These are phyloP conservation scores for Aureobasidium melanogenum DNA, from an alignment of 2,329 filamentous ascomycete species.

Conservation along the genomic window DNA sequence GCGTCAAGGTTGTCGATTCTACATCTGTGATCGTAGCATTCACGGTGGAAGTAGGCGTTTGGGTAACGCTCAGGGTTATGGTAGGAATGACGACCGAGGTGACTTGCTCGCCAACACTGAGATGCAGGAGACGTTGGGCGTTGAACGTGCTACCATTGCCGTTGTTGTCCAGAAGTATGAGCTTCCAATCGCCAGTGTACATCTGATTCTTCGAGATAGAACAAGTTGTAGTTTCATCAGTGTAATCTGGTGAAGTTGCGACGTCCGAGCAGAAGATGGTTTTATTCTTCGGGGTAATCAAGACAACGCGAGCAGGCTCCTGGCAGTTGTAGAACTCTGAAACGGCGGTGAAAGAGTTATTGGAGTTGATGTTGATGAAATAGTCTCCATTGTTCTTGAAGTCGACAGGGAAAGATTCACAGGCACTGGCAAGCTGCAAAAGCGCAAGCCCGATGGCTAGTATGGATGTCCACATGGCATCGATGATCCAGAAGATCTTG, in stretches of 20 bases:
- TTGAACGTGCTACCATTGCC: conserved; percentile 34
- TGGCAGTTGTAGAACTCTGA: conserved; percentile 36
- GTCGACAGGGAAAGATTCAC: conserved; percentile 27
- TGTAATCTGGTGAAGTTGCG: conserved; percentile 30
- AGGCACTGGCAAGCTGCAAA: conserved; percentile 9
- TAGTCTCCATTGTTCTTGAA: conserved; percentile 35
- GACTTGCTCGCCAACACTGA: conserved; percentile 27
- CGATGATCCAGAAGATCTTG: neutral
- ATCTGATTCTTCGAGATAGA: conserved; percentile 36
- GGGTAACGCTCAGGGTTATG: conserved; percentile 20
- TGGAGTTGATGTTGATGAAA: conserved; percentile 36
- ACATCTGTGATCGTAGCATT: conserved; percentile 20
- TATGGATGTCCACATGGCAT: neutral
- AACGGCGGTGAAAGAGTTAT: conserved; percentile 34
- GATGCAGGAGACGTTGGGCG: conserved; percentile 34
- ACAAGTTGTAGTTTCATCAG: conserved; percentile 31
- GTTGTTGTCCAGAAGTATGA: conserved; percentile 36
- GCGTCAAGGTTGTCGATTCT: neutral
- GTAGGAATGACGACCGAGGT: conserved; percentile 20
- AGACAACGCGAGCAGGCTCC: conserved; percentile 31
- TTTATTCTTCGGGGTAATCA: conserved; percentile 32
- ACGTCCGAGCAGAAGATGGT: conserved; percentile 34
- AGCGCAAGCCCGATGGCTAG: neutral
- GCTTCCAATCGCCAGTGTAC: conserved; percentile 34
- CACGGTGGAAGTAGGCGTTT: conserved; percentile 14